Conservation (phyloP, 768 basidiomycete genomes). For the Harrya chromipes region DNA sequence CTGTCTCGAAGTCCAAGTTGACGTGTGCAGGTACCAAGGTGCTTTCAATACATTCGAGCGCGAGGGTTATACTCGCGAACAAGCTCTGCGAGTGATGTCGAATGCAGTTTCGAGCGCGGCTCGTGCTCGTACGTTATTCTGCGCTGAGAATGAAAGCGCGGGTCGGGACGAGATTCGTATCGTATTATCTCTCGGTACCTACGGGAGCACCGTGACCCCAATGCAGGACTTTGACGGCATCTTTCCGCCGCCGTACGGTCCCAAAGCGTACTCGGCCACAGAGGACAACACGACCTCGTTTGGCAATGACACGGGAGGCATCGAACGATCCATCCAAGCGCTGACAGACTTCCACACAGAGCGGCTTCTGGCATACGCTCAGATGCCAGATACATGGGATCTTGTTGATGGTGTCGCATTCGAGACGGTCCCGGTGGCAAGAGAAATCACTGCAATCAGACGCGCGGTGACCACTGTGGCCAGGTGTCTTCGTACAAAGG, state of each 20-base stretch:
- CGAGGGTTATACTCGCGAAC: conserved; percentile 44
- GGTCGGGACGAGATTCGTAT: conserved; percentile 38
- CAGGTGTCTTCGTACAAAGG: conserved; percentile 16
- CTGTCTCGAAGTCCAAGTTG: background rate
- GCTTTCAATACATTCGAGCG: conserved; percentile 50
- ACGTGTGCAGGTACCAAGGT: conserved; percentile 58
- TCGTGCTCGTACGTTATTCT: conserved; percentile 41
- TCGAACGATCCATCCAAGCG: conserved; percentile 42
- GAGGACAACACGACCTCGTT: conserved; percentile 45
- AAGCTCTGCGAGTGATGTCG: conserved; percentile 50
- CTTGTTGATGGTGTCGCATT: conserved; percentile 65
- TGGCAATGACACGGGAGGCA: conserved; percentile 31
- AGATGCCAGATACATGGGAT: conserved; percentile 49
- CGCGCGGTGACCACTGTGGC: conserved; percentile 49
- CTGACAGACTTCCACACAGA: conserved; percentile 62
- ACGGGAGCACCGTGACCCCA: conserved; percentile 61
- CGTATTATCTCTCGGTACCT: conserved; percentile 72
- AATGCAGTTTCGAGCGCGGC: conserved; percentile 50
- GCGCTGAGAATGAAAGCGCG: conserved; percentile 20
- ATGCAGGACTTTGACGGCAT: conserved; percentile 72
- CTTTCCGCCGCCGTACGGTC: conserved; percentile 77
- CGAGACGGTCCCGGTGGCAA: conserved; percentile 69
- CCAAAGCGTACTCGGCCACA: conserved; percentile 38
- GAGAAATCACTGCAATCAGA: conserved; percentile 66
- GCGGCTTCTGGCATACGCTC: conserved; percentile 53